A percentile compares a stretch with the other conserved stretches of the same genome.
phyloP scores from a whole-genome alignment of 2,329 filamentous ascomycete genomes.

The Endocalyx cinctus region DNA sequence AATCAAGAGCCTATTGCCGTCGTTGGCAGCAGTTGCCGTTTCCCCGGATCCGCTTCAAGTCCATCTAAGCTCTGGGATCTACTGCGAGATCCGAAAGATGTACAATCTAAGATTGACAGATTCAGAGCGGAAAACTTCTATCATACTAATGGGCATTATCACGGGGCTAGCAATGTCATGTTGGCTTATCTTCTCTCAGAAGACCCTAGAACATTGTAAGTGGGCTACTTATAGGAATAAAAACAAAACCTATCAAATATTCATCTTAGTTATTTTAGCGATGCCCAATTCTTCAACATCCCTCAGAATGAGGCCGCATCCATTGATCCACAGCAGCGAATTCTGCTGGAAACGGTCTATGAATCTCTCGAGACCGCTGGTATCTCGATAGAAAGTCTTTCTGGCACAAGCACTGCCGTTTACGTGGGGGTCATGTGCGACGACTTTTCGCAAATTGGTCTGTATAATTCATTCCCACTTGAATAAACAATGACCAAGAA shows the following conservation, averaged over 20 bases:
- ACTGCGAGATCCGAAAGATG: not conserved
- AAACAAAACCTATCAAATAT: too few species aligned
- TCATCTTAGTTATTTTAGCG: not conserved
- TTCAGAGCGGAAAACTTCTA: conserved; percentile 1
- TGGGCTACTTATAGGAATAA: not conserved
- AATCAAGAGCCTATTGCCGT: conserved; percentile 1
- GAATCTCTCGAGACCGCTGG: conserved; percentile 38
- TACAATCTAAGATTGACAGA: not conserved
- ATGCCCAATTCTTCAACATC: conserved; percentile 6
- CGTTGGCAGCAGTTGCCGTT: conserved; percentile 1
- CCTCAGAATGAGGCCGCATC: conserved; percentile 5
- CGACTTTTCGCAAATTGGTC: not conserved
- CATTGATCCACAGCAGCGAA: conserved; percentile 16
- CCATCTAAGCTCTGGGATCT: conserved; percentile 2
- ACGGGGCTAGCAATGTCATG: not conserved
- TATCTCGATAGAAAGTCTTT: conserved; percentile 1
- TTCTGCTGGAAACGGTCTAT: conserved; percentile 46
- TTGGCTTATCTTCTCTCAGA: not conserved
- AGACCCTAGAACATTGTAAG: conserved; percentile 9
- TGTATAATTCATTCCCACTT: too few species aligned
- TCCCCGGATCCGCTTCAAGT: conserved; percentile 1
- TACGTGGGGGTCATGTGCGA: not conserved
- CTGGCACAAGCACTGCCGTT: not conserved
- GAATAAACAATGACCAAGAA: not conserved
- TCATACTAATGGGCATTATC: conserved; percentile 1